A percentile compares a stretch with the other conserved stretches of the same genome.
Evolutionary conservation across 495 filamentous ascomycete genomes (phyloP).

Genomic region (Aspergillus nidulans): DNA sequence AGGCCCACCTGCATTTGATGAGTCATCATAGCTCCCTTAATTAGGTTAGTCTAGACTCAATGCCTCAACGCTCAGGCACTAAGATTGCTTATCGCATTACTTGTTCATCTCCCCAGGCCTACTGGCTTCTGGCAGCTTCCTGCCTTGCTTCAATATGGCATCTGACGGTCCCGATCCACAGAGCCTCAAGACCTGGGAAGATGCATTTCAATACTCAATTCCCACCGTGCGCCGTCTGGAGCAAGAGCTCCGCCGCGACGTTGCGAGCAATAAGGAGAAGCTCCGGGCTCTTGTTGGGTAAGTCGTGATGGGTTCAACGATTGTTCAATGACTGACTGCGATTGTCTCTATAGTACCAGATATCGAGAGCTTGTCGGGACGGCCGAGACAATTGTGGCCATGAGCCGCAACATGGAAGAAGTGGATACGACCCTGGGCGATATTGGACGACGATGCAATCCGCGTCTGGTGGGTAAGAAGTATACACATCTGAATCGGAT

Average conservation of each 20-base stretch:
- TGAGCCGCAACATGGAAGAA: slow-evolving; percentile 71
- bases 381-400: slow-evolving; percentile 84
- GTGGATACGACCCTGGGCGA: slow-evolving; percentile 66
- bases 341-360: slow-evolving; percentile 52
- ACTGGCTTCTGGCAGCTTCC: neutral
- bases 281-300: slow-evolving; percentile 88
- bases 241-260: slow-evolving; percentile 57
- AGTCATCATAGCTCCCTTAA: slow-evolving; percentile 3
- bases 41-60: slow-evolving; percentile 5
- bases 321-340: slow-evolving; percentile 9
- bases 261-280: slow-evolving; percentile 79
- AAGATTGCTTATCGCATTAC: neutral
- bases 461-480: slow-evolving; percentile 64
- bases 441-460: slow-evolving; percentile 75
- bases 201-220: slow-evolving; percentile 64
- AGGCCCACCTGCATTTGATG: too few species aligned
- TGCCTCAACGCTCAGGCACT: slow-evolving; percentile 27
- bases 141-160: slow-evolving; percentile 43
- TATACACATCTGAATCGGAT: slow-evolving; percentile 58
- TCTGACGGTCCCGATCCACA: slow-evolving; percentile 54
- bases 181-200: slow-evolving; percentile 58
- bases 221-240: slow-evolving; percentile 60
- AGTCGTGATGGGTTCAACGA: slow-evolving; percentile 7
- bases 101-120: slow-evolving; percentile 2
- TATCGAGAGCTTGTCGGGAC: slow-evolving; percentile 92